Evolutionary conservation across 805 yeast species (phyloP), one percentile per base, ranked within the genome.

Genomic region (Yarrowia osloensis): DNA sequence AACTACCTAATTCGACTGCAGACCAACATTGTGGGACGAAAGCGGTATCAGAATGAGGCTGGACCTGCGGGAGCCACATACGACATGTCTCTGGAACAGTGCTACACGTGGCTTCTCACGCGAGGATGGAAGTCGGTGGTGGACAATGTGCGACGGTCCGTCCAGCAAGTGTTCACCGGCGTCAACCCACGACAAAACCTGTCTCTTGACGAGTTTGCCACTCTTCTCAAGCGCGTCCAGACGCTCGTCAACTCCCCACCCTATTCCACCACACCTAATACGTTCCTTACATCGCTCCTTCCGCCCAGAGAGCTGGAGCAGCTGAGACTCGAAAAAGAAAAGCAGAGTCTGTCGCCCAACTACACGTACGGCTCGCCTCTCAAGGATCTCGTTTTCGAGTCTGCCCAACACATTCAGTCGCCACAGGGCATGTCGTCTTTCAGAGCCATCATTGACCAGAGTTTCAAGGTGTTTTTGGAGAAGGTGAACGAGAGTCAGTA

Each of bases 31-130:
- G 80, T 94, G 52, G 96, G 98, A 4, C 85, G 98, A 76, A 84
- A 89, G 73, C 90, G 92, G 65, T 94, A 94, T 73, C 66, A 61
- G 33, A 44, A 44, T 22, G 54, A 61, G 33, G 52, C 66, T 61
- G 54, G 54, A 6, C 66, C 52, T 31, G 49, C 33, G 9, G 54
- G 54, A 15, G 42, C 54, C 13, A 31, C 31, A 21, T 61, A 46
- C 42, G 66, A 61, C 52, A 22, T 46, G 44, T 61, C 66, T 1
- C 42, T 61, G 35, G 66, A 61, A n/a, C 66, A 96, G 0, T 84
- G 91, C 70, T 88, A 92, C 70, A 94, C 98, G 97, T 94, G 97
- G 97, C 77, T 94, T 52, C 80, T 94, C 63, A 92, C 94, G 75
- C 85, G 87, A 70, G 98, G 98, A 0, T 91, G 95, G 92, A 72